A percentile compares a stretch with the other conserved stretches of the same genome.
phyloP scores from a whole-genome alignment of 306 rosid genomes.

The Coriaria nepalensis region DNA sequence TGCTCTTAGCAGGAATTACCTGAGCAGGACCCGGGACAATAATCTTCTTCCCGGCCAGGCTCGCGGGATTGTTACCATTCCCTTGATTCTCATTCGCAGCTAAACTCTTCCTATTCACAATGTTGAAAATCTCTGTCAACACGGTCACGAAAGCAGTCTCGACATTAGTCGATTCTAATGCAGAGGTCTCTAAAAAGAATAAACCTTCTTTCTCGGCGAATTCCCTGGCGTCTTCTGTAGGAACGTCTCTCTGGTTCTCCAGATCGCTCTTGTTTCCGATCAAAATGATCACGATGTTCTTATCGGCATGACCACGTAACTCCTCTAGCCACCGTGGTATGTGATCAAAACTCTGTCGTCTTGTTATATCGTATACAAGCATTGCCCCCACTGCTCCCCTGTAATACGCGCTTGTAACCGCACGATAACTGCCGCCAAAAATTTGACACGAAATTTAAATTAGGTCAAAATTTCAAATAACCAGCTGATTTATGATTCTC shows the following conservation, averaged over 20 bases:
- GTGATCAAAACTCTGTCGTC: slow-evolving; percentile 81
- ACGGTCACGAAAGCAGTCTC: slow-evolving; percentile 76
- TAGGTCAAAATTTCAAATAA: too few relatives aligned
- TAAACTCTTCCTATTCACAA: slow-evolving; percentile 59
- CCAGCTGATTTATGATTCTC: too few relatives aligned
- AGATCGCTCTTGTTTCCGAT: slow-evolving; percentile 86
- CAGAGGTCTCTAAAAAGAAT: slow-evolving; percentile 89
- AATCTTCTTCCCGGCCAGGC: slow-evolving; percentile 68
- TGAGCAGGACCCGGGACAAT: slow-evolving; percentile 75
- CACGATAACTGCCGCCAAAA: slow-evolving; percentile 51
- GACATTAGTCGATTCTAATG: slow-evolving; percentile 74
- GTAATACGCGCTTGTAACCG: slow-evolving; percentile 95
- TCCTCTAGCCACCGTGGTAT: slow-evolving; percentile 97
- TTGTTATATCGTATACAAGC: slow-evolving; percentile 86
- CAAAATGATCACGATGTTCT: slow-evolving; percentile 84
- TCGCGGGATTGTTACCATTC: slow-evolving; percentile 45
- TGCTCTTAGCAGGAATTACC: slow-evolving; percentile 61
- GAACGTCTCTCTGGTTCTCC: slow-evolving; percentile 68
- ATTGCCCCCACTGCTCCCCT: slow-evolving; percentile 98
- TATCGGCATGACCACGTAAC: slow-evolving; percentile 85
- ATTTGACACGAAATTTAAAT: neutral
- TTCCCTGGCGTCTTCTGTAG: slow-evolving; percentile 80
- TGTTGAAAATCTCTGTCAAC: slow-evolving; percentile 80
- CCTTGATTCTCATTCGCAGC: slow-evolving; percentile 56
- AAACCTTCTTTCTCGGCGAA: slow-evolving; percentile 91